Conservation (phyloP, 176 grass and related monocot genomes). For the Musa acuminata region DNA sequence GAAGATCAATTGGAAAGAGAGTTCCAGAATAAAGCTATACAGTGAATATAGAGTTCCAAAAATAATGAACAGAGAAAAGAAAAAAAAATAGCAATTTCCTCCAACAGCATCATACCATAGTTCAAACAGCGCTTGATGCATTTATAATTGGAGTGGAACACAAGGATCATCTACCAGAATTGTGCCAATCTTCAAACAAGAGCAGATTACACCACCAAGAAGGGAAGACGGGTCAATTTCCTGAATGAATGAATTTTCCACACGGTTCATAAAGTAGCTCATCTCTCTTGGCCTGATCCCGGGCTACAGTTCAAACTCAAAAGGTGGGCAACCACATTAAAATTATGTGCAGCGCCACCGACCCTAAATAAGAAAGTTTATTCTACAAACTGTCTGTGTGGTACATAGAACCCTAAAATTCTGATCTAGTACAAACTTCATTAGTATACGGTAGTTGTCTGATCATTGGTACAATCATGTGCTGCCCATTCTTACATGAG, state of each 20-base stretch:
- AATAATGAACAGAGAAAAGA: no score
- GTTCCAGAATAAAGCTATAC: no score
- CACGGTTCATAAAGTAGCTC: background rate
- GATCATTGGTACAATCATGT: slow-evolving; percentile 10
- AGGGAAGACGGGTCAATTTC: no score
- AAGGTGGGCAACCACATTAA: background rate
- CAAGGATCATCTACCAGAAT: no score
- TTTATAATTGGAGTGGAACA: no score
- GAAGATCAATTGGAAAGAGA: no score
- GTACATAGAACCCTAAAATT: slow-evolving; percentile 7
- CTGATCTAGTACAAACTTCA: slow-evolving; percentile 1
- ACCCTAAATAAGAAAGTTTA: slow-evolving; percentile 15
- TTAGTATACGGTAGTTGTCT: background rate
- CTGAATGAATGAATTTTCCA: slow-evolving; percentile 7
- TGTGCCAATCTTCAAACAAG: no score
- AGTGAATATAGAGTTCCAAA: no score
- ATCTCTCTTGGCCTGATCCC: background rate
- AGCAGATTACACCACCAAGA: no score
- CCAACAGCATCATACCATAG: no score
- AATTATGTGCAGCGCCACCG: background rate
- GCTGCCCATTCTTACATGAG: slow-evolving; percentile 34
- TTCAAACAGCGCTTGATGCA: no score
- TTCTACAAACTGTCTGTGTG: slow-evolving; percentile 23
- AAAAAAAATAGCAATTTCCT: no score
- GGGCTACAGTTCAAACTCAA: background rate